A percentile compares a stretch with the other conserved stretches of the same genome.
Conservation (phyloP, 257 asterid genomes). For the Solanum sitiens region DNA sequence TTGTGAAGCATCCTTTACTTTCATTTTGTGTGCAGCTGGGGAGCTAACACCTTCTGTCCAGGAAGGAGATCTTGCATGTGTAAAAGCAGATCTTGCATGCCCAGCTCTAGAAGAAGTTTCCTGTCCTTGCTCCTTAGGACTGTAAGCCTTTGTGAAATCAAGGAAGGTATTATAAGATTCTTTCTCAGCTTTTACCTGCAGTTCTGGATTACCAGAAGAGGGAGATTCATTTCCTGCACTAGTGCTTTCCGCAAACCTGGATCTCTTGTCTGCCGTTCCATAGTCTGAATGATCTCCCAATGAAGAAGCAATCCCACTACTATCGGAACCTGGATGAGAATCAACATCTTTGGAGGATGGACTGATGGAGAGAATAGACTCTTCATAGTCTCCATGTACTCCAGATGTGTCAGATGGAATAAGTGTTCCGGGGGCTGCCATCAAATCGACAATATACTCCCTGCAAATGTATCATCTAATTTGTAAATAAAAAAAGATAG, state of each 20-base stretch:
- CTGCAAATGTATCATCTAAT: constrained; percentile 27
- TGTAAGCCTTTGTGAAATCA: constrained; percentile 19
- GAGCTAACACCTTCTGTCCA: constrained; percentile 99
- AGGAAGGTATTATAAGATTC: constrained; percentile 11
- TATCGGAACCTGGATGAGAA: constrained; percentile 31
- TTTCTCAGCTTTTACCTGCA: constrained; percentile 18
- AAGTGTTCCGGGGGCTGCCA: constrained; percentile 97
- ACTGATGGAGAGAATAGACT: constrained; percentile 16
- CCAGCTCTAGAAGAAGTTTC: constrained; percentile 35
- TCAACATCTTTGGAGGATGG: constrained; percentile 16
- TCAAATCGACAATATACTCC: constrained; percentile 92
- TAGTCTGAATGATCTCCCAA: constrained; percentile 20
- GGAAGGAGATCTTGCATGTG: constrained; percentile 90
- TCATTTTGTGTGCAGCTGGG: constrained; percentile 72
- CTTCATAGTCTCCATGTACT: constrained; percentile 25
- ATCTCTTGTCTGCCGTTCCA: constrained; percentile 15
- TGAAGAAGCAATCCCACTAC: constrained; percentile 26
- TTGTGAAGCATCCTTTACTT: constrained; percentile 86
- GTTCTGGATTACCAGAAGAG: constrained; percentile 16
- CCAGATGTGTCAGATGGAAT: constrained; percentile 83
- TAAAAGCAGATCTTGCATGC: constrained; percentile 22
- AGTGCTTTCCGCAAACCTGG: constrained; percentile 20
- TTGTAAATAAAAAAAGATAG: neutral
- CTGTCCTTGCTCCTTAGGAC: constrained; percentile 21
- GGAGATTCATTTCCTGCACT: constrained; percentile 16